A percentile compares a stretch with the other conserved stretches of the same genome.
phyloP scores from a whole-genome alignment of 768 basidiomycete genomes.

The Trametes maxima region DNA sequence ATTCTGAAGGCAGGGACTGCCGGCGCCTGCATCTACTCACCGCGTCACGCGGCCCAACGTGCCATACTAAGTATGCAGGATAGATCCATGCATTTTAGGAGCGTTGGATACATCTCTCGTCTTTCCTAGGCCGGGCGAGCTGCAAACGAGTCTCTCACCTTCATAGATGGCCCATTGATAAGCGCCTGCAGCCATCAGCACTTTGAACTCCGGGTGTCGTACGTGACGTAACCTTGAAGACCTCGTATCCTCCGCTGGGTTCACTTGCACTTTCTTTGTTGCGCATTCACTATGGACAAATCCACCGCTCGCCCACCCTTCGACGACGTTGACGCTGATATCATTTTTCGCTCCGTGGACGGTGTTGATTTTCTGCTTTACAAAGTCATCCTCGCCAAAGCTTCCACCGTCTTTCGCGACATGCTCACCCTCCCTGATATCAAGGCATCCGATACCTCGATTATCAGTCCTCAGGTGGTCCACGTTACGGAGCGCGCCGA shows the following conservation, averaged over 20 bases:
- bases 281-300: not conserved
- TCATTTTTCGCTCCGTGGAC: constrained; percentile 46
- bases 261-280: too few species aligned
- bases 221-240: too few species aligned
- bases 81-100: constrained; percentile 16
- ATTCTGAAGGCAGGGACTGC: too few species aligned
- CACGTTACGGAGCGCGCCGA: constrained; percentile 11
- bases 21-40: too few species aligned
- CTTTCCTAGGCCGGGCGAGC: constrained; percentile 25
- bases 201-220: too few species aligned
- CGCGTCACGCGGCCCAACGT: too few species aligned
- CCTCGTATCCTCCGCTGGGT: too few species aligned
- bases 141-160: too few species aligned
- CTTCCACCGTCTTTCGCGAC: constrained; percentile 43
- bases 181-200: too few species aligned
- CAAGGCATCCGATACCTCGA: too few species aligned
- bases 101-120: constrained; percentile 16
- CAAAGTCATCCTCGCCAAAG: constrained; percentile 43
- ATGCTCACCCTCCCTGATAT: constrained; percentile 33
- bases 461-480: not conserved
- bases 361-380: constrained; percentile 47
- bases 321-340: constrained; percentile 44
- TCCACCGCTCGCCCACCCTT: constrained; percentile 20
- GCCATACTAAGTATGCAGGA: too few species aligned
- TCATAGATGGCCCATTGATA: too few species aligned